phyloP scores from a whole-genome alignment of 1,284 basidiomycete genomes.

The Ustilago xerochloae region DNA sequence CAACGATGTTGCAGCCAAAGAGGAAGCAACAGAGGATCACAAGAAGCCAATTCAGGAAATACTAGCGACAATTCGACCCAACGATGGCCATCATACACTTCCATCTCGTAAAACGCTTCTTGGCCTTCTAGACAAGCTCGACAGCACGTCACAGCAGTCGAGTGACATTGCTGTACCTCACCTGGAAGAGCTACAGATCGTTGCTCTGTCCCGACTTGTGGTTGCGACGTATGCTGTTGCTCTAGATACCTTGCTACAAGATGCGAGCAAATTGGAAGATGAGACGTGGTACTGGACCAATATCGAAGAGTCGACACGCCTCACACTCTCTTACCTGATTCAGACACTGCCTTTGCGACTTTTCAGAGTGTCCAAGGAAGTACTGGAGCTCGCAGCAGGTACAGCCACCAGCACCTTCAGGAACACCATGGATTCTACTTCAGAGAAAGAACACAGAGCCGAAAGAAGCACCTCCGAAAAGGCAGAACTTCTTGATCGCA shows the following conservation, averaged over 20 bases:
- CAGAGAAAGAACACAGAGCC: background rate
- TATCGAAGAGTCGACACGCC: slow-evolving; percentile 47
- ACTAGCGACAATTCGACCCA: slow-evolving; percentile 22
- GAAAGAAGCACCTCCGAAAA: slow-evolving; percentile 9
- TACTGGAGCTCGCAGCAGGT: slow-evolving; percentile 36
- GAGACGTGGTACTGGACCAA: slow-evolving; percentile 60
- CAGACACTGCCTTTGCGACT: slow-evolving; percentile 52
- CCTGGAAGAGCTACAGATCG: slow-evolving; percentile 34
- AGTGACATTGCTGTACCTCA: slow-evolving; percentile 3
- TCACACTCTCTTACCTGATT: slow-evolving; percentile 41
- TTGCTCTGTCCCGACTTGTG: slow-evolving; percentile 51
- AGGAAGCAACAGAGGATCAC: slow-evolving; percentile 14
- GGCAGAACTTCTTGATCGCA: slow-evolving; percentile 19
- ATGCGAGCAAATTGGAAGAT: slow-evolving; percentile 51
- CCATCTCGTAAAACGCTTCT: slow-evolving; percentile 38
- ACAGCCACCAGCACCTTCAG: slow-evolving; percentile 28
- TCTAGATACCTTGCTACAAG: slow-evolving; percentile 47
- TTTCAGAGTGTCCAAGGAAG: slow-evolving; percentile 27
- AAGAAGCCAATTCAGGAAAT: slow-evolving; percentile 39
- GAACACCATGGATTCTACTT: slow-evolving; percentile 21
- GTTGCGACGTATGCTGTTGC: slow-evolving; percentile 49
- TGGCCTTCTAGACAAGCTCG: slow-evolving; percentile 35
- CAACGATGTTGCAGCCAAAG: background rate
- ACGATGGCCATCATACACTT: slow-evolving; percentile 17
- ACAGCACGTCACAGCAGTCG: slow-evolving; percentile 14